These are phyloP conservation scores for Monocercomonoides exilis DNA, from an alignment of 78 protist species.

Conservation along the genomic window DNA sequence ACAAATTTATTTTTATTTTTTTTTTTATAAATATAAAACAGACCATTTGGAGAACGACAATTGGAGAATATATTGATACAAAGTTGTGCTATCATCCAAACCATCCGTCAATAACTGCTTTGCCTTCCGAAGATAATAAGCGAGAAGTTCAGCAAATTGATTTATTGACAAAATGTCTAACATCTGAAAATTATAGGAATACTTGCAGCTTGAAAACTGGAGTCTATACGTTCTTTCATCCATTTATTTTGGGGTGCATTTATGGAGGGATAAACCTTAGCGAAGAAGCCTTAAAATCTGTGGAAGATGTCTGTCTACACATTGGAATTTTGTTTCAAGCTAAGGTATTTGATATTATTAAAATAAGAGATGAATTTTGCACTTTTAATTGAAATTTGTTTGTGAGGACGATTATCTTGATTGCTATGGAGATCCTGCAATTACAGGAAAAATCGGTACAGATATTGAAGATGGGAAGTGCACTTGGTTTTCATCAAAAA, in stretches of 20 bases:
- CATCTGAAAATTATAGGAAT: not conserved
- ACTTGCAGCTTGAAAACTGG: slow-evolving; percentile 79
- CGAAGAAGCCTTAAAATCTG: not conserved
- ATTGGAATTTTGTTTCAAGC: not conserved
- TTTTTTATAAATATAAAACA: too few relatives aligned
- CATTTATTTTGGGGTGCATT: slow-evolving; percentile 75
- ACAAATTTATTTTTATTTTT: too few relatives aligned
- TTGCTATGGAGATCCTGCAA: slow-evolving; percentile 83
- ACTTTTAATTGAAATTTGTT: not conserved
- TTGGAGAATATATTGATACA: not conserved
- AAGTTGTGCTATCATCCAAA: not conserved
- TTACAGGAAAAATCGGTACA: slow-evolving; percentile 90
- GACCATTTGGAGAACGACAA: not conserved
- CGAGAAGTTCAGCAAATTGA: too few relatives aligned
- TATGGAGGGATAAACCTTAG: slow-evolving; percentile 46
- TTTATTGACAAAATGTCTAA: not conserved
- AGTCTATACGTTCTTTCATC: slow-evolving; percentile 89
- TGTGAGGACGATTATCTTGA: slow-evolving; percentile 92
- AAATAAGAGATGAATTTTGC: not conserved
- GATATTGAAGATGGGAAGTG: slow-evolving; percentile 93
- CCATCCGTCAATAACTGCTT: not conserved
- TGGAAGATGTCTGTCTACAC: not conserved
- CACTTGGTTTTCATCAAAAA: slow-evolving; percentile 69
- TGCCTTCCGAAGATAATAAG: too few relatives aligned
- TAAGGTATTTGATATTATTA: not conserved